Evolutionary conservation across 345 rosid species (phyloP), one percentile per base, ranked within the genome.

Genomic region (Linum tenue): DNA sequence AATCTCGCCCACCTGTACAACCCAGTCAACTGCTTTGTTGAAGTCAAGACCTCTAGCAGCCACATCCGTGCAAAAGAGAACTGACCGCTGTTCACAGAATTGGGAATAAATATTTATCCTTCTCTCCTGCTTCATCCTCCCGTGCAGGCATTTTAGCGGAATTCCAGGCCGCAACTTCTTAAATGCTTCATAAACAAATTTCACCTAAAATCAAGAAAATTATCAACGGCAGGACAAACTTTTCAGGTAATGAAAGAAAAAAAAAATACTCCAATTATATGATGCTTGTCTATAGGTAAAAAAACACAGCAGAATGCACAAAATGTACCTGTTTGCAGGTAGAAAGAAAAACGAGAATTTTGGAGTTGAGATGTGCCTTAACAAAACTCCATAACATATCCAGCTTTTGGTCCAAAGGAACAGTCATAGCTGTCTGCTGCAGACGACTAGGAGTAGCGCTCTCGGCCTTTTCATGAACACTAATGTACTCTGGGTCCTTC

Each of bases 11-110:
- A 94, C 99, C 96, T 94, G 99, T 69, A 94, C 83, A 70, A 90
- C 96, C 99, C 99, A 94, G 72, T 94, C 99, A 58, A 94, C 96
- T 61, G 84, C 86, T 84, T 84, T 84, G 40, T 85, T 90, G 73
- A 94, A 94, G 76, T 94, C 97, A 71, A 94, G 96, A 62, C 99
- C 99, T 83, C 99, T 81, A 22, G 97, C 72, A 31, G 95, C 94
- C 77, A 94, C 99, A 43, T 94, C 99, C 14, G 97, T 90, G 41
- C 89, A 85, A 68, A 94, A 90, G 55, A 94, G 97, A 77, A 88
- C 92, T 43, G 97, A 86, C 41, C 79, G 89, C 71, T 68, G 68
- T 80, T 84, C 92, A 42, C 92, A 85, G 68, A 94, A 94, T 74
- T 88, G 86, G 37, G 85, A 70, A 83, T 94, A 94, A 55, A 94